Base-by-base conservation (phyloP, 169 alveolate genomes). In the Plasmodium gonderi region DNA sequence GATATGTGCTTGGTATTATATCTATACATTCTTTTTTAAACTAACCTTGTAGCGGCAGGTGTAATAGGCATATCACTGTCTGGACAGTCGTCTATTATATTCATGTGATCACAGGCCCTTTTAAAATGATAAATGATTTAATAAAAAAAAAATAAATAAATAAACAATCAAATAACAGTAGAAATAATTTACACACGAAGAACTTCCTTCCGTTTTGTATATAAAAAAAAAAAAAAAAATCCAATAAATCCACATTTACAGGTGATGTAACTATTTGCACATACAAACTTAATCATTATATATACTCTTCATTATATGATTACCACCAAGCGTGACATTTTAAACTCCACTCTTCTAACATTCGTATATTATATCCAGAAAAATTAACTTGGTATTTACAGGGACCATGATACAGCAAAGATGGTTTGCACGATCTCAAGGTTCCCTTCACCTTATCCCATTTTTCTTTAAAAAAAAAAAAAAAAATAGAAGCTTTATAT, bases 251-350 rank as follows among this genome's bases (percentile, higher is more conserved):
- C 38, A 68, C 6, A 40, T 67, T 79, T 33, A 54, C 29, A 67
- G 20, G 31, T 45, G 47, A 68, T 36, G 36, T 1, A 68, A n/a
- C n/a, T n/a, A n/a, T n/a, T n/a, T n/a, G n/a, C n/a, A n/a, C n/a
- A n/a, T n/a, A n/a, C n/a, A n/a, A 79, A 14, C 36, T 36, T 38
- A n/a, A 7, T 47, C 7, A 20, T 64, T 7, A 68, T 51, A 17
- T n/a, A 12, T 45, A 9, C 23, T 64, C 29, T 26, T n/a, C 51
- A 1, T 20, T 12, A 20, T 74, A 1, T 7, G 3, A 47, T 79
- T 90, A 90, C 94, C 94, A 90, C 91, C 91, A 90, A 44, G 94
- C 94, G 14, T 90, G 65, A 72, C 94, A 90, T 79, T 80, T 69
- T 65, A 79, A 69, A 49, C 91, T 80, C 94, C 94, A 90, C 3